Percentiles rank a stretch among this genome's conserved stretches.
phyloP scores from a whole-genome alignment of 805 yeast species.

The Candida germanica region DNA sequence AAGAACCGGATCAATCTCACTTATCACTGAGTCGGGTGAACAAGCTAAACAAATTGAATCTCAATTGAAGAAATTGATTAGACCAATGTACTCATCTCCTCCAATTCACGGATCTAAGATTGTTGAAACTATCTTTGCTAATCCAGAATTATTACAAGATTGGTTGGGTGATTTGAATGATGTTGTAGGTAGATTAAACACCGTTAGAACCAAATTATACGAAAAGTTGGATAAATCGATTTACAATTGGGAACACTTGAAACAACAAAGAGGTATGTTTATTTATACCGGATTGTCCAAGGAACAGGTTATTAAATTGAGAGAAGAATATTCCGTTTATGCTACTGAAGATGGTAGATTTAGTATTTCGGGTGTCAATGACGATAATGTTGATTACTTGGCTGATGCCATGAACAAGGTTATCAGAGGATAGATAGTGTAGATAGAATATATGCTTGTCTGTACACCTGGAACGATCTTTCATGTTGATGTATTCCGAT shows the following conservation, averaged over 20 bases:
- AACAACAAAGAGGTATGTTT: conserved; percentile 94
- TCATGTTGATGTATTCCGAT: too few species aligned
- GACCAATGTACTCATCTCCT: conserved; percentile 90
- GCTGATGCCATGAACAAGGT: conserved; percentile 60
- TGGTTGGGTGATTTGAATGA: conserved; percentile 80
- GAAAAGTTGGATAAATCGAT: conserved; percentile 58
- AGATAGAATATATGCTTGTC: too few species aligned
- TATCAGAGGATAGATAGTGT: too few species aligned
- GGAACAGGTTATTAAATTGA: conserved; percentile 68
- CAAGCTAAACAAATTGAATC: conserved; percentile 60
- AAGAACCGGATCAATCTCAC: conserved; percentile 74
- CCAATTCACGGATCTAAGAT: conserved; percentile 92
- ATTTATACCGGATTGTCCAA: conserved; percentile 80
- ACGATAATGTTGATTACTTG: conserved; percentile 70
- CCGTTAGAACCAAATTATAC: conserved; percentile 65
- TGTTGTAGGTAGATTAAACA: conserved; percentile 76
- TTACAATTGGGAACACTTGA: conserved; percentile 81
- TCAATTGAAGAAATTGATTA: conserved; percentile 76
- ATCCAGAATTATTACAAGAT: conserved; percentile 51
- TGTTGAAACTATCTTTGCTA: conserved; percentile 71
- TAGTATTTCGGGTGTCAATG: conserved; percentile 85
- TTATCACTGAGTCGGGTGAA: conserved; percentile 54
- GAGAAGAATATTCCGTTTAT: conserved; percentile 72
- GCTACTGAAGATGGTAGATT: conserved; percentile 89
- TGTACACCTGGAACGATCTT: too few species aligned